Conservation (phyloP, 176 grass and related monocot genomes). For the Carex myosuroides region DNA sequence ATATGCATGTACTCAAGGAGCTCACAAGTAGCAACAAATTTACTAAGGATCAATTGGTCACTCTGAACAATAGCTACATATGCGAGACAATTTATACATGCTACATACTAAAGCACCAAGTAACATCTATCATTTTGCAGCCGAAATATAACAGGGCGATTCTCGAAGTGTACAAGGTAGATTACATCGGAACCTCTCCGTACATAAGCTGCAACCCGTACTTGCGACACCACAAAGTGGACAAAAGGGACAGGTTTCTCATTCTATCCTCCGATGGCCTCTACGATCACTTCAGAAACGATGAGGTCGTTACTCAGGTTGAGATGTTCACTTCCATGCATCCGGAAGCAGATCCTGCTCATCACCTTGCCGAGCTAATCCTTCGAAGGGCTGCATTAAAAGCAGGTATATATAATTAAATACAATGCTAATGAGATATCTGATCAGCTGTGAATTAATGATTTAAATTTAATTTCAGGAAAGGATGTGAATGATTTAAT, state of each 20-base stretch:
- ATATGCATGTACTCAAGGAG: too few species aligned
- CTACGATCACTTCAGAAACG: constrained; percentile 83
- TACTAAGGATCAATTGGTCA: too few species aligned
- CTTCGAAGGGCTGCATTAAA: constrained; percentile 56
- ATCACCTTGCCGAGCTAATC: constrained; percentile 61
- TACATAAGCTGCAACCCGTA: constrained; percentile 62
- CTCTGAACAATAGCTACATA: too few species aligned
- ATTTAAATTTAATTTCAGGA: constrained; percentile 24
- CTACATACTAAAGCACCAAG: background rate
- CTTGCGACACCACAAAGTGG: constrained; percentile 49
- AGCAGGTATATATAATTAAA: constrained; percentile 38
- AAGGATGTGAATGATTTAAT: constrained; percentile 71
- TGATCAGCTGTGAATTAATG: too few species aligned
- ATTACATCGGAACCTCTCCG: constrained; percentile 44
- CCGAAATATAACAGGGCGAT: constrained; percentile 54
- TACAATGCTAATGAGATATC: too few species aligned
- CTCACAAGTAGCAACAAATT: too few species aligned
- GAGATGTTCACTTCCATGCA: constrained; percentile 40
- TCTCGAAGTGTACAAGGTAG: constrained; percentile 50
- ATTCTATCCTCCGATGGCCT: constrained; percentile 82
- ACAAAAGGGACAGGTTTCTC: constrained; percentile 43
- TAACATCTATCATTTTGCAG: constrained; percentile 5
- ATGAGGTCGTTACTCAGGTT: constrained; percentile 62
- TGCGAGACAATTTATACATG: too few species aligned
- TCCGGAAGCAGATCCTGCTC: constrained; percentile 69